phyloP scores from a whole-genome alignment of 106 monocot genomes.

The Dactylorhiza incarnata region DNA sequence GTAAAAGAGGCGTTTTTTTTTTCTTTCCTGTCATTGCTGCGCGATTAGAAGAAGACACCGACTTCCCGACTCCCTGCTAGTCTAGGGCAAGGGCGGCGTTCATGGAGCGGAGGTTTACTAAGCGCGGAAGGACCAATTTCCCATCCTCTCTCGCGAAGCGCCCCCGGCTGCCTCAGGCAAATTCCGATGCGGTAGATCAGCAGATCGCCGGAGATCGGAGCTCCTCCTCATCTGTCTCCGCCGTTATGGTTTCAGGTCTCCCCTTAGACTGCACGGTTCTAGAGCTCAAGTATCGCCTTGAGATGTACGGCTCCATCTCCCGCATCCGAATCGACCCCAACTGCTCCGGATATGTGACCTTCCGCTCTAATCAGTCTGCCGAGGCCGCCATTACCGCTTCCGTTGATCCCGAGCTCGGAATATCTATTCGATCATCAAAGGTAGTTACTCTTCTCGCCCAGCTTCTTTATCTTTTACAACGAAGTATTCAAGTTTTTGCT shows the following conservation, averaged over 20 bases:
- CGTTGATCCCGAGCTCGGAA: conserved; percentile 36
- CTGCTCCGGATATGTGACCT: conserved; percentile 54
- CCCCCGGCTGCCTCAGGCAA: not conserved
- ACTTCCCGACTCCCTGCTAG: too few relatives aligned
- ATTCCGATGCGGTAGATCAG: not conserved
- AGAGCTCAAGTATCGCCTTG: conserved; percentile 73
- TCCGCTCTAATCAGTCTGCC: conserved; percentile 46
- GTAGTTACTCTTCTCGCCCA: conserved; percentile 14
- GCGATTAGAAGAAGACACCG: too few relatives aligned
- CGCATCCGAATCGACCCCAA: conserved; percentile 53
- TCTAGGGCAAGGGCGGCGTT: not conserved
- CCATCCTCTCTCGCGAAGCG: not conserved
- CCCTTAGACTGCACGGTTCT: conserved; percentile 64
- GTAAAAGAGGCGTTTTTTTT: too few relatives aligned
- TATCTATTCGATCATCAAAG: conserved; percentile 40
- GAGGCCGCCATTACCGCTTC: conserved; percentile 59
- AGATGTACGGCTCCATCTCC: conserved; percentile 72
- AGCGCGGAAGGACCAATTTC: not conserved
- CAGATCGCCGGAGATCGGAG: conserved; percentile 7
- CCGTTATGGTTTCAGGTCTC: conserved; percentile 61
- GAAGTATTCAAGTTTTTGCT: not conserved
- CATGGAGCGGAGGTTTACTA: not conserved
- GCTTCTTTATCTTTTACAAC: not conserved
- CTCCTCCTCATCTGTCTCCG: conserved; percentile 21
- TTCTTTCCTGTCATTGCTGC: too few relatives aligned